A percentile compares a stretch with the other conserved stretches of the same genome.
These are phyloP conservation scores for Neurospora intermedia DNA, from an alignment of 495 filamentous ascomycete genomes.

Conservation along the genomic window DNA sequence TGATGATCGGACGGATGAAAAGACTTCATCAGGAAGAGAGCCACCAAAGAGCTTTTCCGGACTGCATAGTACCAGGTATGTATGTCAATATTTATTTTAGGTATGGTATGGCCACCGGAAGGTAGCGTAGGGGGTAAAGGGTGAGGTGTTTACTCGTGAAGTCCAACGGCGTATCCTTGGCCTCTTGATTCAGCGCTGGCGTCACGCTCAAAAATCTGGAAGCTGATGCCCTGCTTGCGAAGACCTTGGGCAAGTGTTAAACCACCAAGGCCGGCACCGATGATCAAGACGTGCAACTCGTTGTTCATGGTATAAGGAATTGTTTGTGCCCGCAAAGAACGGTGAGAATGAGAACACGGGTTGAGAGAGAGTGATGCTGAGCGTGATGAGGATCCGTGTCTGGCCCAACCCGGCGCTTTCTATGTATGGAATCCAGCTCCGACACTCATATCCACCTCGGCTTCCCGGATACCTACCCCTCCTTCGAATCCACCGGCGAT, in stretches of 20 bases:
- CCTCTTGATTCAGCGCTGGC: slow-evolving; percentile 21
- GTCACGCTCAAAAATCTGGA: slow-evolving; percentile 42
- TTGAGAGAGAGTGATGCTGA: neutral
- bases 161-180: slow-evolving; percentile 44
- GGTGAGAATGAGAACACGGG: neutral
- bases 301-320: neutral
- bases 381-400: neutral
- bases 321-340: neutral
- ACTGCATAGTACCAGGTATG: slow-evolving; percentile 5
- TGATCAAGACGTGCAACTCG: slow-evolving; percentile 13
- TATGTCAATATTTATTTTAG: neutral
- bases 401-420: neutral
- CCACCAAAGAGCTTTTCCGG: slow-evolving; percentile 19
- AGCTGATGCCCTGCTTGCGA: slow-evolving; percentile 39
- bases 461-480: neutral
- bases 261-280: slow-evolving; percentile 26
- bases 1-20: slow-evolving; percentile 4
- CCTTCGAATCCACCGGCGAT: neutral
- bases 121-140: neutral
- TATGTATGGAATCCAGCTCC: neutral
- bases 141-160: slow-evolving; percentile 39
- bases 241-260: slow-evolving; percentile 31
- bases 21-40: slow-evolving; percentile 11
- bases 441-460: neutral
- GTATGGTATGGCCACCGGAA: neutral